Percentiles rank a stretch among this genome's conserved stretches.
phyloP scores from a whole-genome alignment of 768 basidiomycete species.

The Mycena galericulata region DNA sequence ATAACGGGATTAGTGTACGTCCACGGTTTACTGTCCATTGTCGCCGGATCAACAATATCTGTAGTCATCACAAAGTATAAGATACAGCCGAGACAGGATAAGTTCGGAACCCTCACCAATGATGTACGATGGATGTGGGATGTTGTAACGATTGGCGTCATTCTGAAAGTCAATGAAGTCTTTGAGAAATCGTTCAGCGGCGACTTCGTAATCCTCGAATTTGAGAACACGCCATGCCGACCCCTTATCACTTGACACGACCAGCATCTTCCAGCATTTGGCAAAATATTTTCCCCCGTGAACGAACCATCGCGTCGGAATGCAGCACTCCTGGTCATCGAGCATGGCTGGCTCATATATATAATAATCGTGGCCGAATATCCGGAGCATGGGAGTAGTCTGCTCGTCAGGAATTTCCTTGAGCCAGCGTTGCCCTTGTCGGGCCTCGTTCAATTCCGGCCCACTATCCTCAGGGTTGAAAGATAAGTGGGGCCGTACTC shows the following conservation, averaged over 20 bases:
- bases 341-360: conserved; percentile 44
- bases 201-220: conserved; percentile 20
- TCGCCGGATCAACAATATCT: conserved; percentile 5
- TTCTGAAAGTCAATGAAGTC: conserved; percentile 15
- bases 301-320: conserved; percentile 44
- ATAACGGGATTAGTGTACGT: conserved; percentile 28
- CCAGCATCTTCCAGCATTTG: conserved; percentile 35
- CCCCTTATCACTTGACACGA: not conserved
- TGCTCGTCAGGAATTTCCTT: conserved; percentile 38
- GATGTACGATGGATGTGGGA: conserved; percentile 30
- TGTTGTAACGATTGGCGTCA: conserved; percentile 7
- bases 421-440: conserved; percentile 44
- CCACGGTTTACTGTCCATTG: conserved; percentile 16
- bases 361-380: conserved; percentile 41
- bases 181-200: conserved; percentile 15
- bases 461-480: conserved; percentile 52
- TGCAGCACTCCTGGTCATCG: conserved; percentile 22
- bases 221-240: conserved; percentile 36
- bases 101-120: conserved; percentile 23
- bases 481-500: conserved; percentile 43
- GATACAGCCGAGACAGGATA: too few species aligned
- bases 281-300: conserved; percentile 26
- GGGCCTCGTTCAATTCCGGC: conserved; percentile 34
- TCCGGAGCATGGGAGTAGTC: conserved; percentile 44
- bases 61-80: too few species aligned